A percentile compares a stretch with the other conserved stretches of the same genome.
These are phyloP conservation scores for Paralagenidium karlingii DNA, from an alignment of 352 stramenopile genomes.

Conservation along the genomic window DNA sequence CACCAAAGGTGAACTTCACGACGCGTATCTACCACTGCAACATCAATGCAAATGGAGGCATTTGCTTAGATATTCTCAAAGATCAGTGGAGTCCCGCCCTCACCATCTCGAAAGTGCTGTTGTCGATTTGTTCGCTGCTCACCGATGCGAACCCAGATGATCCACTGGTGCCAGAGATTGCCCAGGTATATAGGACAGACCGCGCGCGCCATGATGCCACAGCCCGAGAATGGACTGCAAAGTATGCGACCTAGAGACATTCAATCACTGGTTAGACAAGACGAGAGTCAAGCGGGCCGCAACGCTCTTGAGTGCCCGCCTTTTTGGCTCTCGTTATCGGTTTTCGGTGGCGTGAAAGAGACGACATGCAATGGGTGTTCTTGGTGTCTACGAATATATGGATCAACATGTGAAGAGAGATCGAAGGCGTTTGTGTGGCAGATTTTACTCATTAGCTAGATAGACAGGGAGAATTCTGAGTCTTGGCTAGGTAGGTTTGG, in stretches of 20 bases:
- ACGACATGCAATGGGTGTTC: no score
- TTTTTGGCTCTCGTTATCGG: no score
- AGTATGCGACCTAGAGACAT: conserved; percentile 94
- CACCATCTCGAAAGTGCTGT: conserved; percentile 98
- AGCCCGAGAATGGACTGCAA: conserved; percentile 95
- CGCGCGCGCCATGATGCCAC: conserved; percentile 90
- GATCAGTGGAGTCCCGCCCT: conserved; percentile 99
- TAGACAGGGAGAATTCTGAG: no score
- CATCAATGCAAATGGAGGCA: conserved; percentile 99
- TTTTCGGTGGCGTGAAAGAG: no score
- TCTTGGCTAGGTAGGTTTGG: no score
- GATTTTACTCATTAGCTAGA: no score
- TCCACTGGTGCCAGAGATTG: conserved; percentile 88
- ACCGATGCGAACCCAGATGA: conserved; percentile 99
- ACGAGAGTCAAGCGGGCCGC: no score
- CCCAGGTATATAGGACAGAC: conserved; percentile 93
- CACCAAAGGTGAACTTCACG: conserved; percentile 97
- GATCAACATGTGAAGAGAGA: no score
- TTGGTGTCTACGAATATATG: no score
- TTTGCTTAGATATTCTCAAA: conserved; percentile 99
- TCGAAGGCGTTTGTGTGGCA: no score
- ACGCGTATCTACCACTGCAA: conserved; percentile 99
- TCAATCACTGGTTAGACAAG: not conserved
- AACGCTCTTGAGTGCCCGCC: no score
- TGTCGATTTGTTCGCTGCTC: conserved; percentile 99